Evolutionary conservation across 192 early-diverging fungal species (phyloP), one percentile per base, ranked within the genome.

Genomic region (Linnemannia schmuckeri): DNA sequence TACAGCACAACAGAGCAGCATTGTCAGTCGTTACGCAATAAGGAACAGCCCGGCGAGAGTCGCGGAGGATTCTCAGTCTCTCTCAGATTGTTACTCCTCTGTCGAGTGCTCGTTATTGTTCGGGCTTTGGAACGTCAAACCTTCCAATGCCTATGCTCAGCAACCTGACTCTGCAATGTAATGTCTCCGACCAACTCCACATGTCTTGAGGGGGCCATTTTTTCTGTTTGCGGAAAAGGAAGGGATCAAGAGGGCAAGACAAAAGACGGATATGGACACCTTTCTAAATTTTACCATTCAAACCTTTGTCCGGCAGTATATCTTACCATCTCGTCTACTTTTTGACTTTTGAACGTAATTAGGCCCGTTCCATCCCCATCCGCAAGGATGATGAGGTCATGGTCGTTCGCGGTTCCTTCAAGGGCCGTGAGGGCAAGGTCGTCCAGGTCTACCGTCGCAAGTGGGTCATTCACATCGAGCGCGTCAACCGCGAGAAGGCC

Each of bases 381-480:
- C 97, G 97, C 90, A 95, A 95, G 91, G 98, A 98, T 88, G 99
- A 99, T 91, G 98, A 99, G 94, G 98, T 99, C 80, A 91, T 93
- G 79, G 94, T 99, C 88, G 94, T 97, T 87, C 96, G 98, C 85
- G 99, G 99, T 89, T 93, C 93, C 90, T 92, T 95, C 96, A 99
- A 99, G 95, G 98, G 97, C 89, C 96, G 96, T 88, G 96, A 97
- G 89, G 99, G 99, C 88, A 98, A 98, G 95, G 97, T 99, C 78
- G 90, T 93, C 81, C 92, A 95, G 79, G 97, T 98, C 87, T 99
- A 99, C 97, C 97, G 99, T 90, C 96, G 97, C 92, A 99, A 98
- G 95, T 99, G 95, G 95, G 95, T 98, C 77, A 99, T 99, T 91
- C 96, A 99, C 94, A 95, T 99, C 73, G 98, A 99, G 91, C 97